Evolutionary conservation across 345 rosid genomes (phyloP).

Genomic region (Xanthoceras sorbifolium): DNA sequence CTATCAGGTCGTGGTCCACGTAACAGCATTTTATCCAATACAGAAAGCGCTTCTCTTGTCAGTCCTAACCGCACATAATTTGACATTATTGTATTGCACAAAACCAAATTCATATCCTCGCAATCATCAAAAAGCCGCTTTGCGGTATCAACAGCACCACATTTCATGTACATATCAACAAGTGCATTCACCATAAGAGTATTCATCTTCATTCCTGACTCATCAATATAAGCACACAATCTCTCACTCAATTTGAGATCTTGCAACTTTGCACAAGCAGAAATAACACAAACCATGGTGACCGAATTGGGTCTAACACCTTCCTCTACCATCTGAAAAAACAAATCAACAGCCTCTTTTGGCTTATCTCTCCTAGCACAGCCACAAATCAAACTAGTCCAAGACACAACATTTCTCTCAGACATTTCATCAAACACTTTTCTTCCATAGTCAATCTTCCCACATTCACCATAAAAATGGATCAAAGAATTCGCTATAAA

Average conservation of each 20-base stretch:
- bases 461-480: conserved; percentile 60
- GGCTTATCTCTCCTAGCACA: conserved; percentile 46
- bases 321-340: conserved; percentile 52
- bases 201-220: conserved; percentile 41
- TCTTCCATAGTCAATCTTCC: conserved; percentile 42
- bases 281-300: conserved; percentile 59
- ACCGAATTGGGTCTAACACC: conserved; percentile 52
- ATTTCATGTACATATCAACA: conserved; percentile 77
- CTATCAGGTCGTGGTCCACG: conserved; percentile 53
- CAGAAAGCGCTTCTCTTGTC: conserved; percentile 47
- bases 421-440: conserved; percentile 65
- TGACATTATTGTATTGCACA: conserved; percentile 57
- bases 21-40: conserved; percentile 49
- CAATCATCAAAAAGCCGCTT: conserved; percentile 51
- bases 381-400: conserved; percentile 77
- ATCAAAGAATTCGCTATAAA: conserved; percentile 61
- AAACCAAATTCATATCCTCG: conserved; percentile 45
- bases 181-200: conserved; percentile 56
- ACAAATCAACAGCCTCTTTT: conserved; percentile 55
- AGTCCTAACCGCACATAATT: conserved; percentile 55
- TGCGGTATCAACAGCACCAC: conserved; percentile 49
- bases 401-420: conserved; percentile 61
- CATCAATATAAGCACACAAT: conserved; percentile 43
- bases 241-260: conserved; percentile 51
- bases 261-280: conserved; percentile 65